phyloP scores from a whole-genome alignment of 768 basidiomycete species.

The Cystofilobasidium capitatum region DNA sequence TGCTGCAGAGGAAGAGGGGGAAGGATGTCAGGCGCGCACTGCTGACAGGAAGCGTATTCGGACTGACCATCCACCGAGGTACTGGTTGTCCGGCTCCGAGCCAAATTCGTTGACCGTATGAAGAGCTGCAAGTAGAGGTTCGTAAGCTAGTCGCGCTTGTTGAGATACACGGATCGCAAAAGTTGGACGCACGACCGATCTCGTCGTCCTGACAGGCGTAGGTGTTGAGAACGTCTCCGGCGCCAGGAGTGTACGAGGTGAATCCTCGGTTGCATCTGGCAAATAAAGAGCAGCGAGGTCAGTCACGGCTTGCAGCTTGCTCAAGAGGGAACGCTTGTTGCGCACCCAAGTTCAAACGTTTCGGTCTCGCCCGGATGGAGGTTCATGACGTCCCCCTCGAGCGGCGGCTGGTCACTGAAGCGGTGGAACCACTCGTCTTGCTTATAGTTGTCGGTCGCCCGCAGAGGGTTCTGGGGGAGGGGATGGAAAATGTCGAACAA shows the following conservation, averaged over 20 bases:
- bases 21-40: slow-evolving; percentile 43
- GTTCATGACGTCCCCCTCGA: background rate
- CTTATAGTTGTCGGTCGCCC: background rate
- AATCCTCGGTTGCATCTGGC: slow-evolving; percentile 1
- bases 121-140: background rate
- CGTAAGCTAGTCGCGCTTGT: background rate
- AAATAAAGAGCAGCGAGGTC: too few species aligned
- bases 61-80: slow-evolving; percentile 10
- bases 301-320: too few species aligned
- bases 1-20: slow-evolving; percentile 50
- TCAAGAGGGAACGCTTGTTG: too few species aligned
- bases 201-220: background rate
- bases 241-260: background rate
- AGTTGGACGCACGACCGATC: slow-evolving; percentile 36
- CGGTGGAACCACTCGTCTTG: slow-evolving; percentile 4
- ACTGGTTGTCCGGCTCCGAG: background rate
- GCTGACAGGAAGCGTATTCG: background rate
- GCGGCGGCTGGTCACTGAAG: background rate
- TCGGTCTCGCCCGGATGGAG: background rate
- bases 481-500: background rate
- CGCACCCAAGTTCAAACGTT: slow-evolving; percentile 1
- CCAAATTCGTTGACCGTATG: slow-evolving; percentile 4
- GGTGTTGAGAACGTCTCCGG: background rate
- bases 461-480: background rate
- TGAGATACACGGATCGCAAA: slow-evolving; percentile 48